A percentile compares a stretch with the other conserved stretches of the same genome.
Evolutionary conservation across 1,284 basidiomycete genomes (phyloP).

Genomic region (Austropuccinia psidii): DNA sequence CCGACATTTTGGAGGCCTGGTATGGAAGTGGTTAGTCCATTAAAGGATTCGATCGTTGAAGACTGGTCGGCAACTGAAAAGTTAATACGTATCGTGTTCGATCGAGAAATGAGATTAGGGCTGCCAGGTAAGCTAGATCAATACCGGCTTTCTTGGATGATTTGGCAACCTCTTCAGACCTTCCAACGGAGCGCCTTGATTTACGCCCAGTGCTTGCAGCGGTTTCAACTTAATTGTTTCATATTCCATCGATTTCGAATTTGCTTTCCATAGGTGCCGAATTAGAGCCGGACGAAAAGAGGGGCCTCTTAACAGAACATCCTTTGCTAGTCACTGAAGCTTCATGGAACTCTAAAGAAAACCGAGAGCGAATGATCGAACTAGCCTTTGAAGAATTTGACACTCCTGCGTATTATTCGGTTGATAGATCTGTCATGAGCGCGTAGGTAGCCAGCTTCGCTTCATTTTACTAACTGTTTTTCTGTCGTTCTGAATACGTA

Average conservation of each 20-base stretch:
- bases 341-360: constrained; percentile 84
- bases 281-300: constrained; percentile 39
- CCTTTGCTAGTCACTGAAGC: constrained; percentile 91
- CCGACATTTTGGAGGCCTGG: constrained; percentile 82
- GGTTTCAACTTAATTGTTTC: too few relatives aligned
- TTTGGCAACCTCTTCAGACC: neutral
- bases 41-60: constrained; percentile 65
- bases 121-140: constrained; percentile 4
- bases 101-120: constrained; percentile 23
- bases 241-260: constrained; percentile 28
- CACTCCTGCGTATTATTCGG: constrained; percentile 92
- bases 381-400: constrained; percentile 95
- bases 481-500: constrained; percentile 7
- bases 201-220: too few relatives aligned
- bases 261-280: constrained; percentile 40
- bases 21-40: constrained; percentile 77
- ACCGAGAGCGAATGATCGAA: constrained; percentile 86
- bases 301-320: constrained; percentile 58
- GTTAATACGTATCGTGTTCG: constrained; percentile 16
- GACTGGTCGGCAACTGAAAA: constrained; percentile 18
- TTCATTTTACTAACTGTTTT: neutral
- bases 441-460: constrained; percentile 57
- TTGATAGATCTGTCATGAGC: constrained; percentile 89
- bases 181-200: neutral
- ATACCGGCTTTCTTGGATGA: neutral